Base-by-base conservation (phyloP, 257 asterid species). In the Solanum ossicruentum region DNA sequence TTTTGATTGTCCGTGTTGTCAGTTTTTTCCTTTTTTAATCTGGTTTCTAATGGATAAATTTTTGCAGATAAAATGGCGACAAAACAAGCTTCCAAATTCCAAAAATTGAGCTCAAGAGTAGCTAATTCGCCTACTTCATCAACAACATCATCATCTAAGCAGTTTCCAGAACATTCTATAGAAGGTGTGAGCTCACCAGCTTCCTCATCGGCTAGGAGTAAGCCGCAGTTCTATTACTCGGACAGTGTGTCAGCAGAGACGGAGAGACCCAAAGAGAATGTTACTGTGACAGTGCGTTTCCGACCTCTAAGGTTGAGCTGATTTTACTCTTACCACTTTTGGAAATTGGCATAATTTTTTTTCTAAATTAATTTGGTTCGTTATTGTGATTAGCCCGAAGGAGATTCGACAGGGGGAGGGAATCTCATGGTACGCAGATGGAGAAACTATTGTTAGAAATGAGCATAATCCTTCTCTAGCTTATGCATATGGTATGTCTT, bases 391-490 rank as follows among this genome's bases (percentile, higher is more conserved):
- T 89, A 97, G 99, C 86, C 99, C 92, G 3, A 89, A 98, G 91
- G 99, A 97, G 92, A 97, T 97, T 86, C 94, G 98, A 86, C 98
- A 90, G 86, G 99, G 99, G 65, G 99, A 97, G 89, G 99, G 95
- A 90, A 95, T 97, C 85, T 97, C 98, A 2, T 97, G 99, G 99
- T 97, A 97, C 43, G 99, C 99, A 8, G 99, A 97, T 88, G 99
- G 99, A 87, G 99, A 97, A 87, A 91, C 97, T 84, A 92, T 94
- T 85, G 97, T 93, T 89, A 91, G 99, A 90, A 97, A 91, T 91
- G 99, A 97, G 88, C 96, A 94, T 84, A 94, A 94, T 83, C 95
- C 92, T 41, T 91, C 98, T 55, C 91, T 95, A 90, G 99, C 99
- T 79, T 97, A 93, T 81, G 99, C 99, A 69, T 97, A 94, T 81